These are phyloP conservation scores for Gardenia jasminoides DNA, from an alignment of 257 asterid genomes.

Conservation along the genomic window DNA sequence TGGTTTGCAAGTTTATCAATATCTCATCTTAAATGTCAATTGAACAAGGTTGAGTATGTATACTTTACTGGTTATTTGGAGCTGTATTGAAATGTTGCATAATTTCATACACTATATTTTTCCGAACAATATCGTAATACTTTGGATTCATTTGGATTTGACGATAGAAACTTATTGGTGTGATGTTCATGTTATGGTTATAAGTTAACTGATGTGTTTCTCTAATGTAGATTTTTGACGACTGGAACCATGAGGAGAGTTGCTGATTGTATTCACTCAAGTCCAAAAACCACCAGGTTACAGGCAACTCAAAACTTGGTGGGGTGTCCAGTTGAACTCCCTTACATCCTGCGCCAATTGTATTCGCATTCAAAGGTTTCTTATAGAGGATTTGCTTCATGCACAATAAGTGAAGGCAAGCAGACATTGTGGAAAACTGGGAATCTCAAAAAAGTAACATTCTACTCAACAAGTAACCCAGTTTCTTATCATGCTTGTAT, in stretches of 20 bases:
- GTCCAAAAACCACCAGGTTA: constrained; percentile 30
- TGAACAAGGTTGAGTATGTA: background rate
- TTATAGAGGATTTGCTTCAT: constrained; percentile 44
- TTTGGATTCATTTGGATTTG: background rate
- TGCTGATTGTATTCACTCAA: constrained; percentile 34
- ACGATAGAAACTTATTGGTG: background rate
- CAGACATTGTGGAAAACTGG: constrained; percentile 35
- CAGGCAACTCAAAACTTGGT: constrained; percentile 30
- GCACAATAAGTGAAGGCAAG: constrained; percentile 34
- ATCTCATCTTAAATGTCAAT: background rate
- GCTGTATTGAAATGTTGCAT: background rate
- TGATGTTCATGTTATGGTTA: background rate
- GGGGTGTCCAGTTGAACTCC: constrained; percentile 33
- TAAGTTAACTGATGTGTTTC: constrained; percentile 6
- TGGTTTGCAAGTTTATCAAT: no score
- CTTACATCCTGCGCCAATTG: constrained; percentile 27
- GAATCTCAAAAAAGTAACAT: constrained; percentile 24
- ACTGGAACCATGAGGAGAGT: constrained; percentile 48
- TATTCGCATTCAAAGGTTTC: constrained; percentile 34
- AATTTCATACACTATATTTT: background rate
- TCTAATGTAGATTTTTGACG: constrained; percentile 40
- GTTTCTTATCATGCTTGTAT: constrained; percentile 53
- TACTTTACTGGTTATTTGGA: background rate
- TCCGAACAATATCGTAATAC: background rate
- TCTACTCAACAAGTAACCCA: constrained; percentile 29